Evolutionary conservation across 2,329 filamentous ascomycete species (phyloP), one percentile per base, ranked within the genome.

Genomic region (Stylonectria norvegica): DNA sequence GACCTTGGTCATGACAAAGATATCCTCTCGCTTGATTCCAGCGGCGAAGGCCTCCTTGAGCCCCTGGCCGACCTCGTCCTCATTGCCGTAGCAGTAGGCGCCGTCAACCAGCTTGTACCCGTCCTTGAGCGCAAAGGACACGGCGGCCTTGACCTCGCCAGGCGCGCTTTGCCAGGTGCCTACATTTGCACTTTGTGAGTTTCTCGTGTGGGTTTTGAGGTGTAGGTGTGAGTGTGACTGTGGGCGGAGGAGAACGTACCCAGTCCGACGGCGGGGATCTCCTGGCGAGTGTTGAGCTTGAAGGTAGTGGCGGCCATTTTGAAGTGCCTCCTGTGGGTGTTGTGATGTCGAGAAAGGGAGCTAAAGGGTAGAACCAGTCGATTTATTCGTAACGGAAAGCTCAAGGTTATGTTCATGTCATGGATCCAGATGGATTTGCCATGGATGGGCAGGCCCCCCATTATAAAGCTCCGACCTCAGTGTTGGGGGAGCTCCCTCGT

Each of bases 1-100:
- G 25, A 90, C 76, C 75, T 95, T 94, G 57, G 83, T 88, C 39
- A 87, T 86, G 43, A 94, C 79, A 67, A 93, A 94, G 47, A 94
- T 68, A 42, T 94, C 86, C 61, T 85, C 78, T 46, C 88, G 78
- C 74, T 83, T 85, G 55, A 86, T 71, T 17, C 86, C 86, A 5
- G 79, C 69, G 18, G 70, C 72, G 57, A 91, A 80, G 20, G 85
- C 87, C 40, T 86, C 81, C 60, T 81, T 79, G 38, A 95, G 75
- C 8, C 85, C 89, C 59, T 82, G 70, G 48, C 89, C 89, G 12
- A 94, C 88, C 63, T 91, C 86, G 34, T 84, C 76, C 67, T 95
- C 89, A 63, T 94, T 90, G 53, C 74, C 82, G 65, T 89, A 89
- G 67, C 82, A 85, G 70, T 85, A 87, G 5, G 85, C 83, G 51